Evolutionary conservation across 306 rosid genomes (phyloP).

Genomic region (Quercus berberidifolia): DNA sequence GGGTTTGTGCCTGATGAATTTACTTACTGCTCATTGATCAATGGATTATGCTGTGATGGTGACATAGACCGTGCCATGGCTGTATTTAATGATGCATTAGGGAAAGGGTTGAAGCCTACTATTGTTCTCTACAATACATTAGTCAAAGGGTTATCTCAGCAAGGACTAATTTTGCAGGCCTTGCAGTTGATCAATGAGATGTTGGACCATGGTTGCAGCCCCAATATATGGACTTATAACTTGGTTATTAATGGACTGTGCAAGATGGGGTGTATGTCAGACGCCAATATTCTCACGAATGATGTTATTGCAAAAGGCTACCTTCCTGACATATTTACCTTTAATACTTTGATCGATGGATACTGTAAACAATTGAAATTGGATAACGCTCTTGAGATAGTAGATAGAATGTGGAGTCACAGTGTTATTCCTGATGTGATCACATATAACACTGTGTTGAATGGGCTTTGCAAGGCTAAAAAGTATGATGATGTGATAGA

Average conservation of each 20-base stretch:
- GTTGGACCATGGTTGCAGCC: slow-evolving; percentile 63
- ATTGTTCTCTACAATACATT: slow-evolving; percentile 70
- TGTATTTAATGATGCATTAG: slow-evolving; percentile 57
- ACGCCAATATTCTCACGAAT: slow-evolving; percentile 60
- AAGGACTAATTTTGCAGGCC: slow-evolving; percentile 79
- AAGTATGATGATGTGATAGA: slow-evolving; percentile 60
- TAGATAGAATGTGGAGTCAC: slow-evolving; percentile 67
- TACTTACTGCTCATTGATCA: slow-evolving; percentile 76
- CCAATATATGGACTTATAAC: slow-evolving; percentile 78
- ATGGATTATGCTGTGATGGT: slow-evolving; percentile 64
- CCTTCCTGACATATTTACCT: slow-evolving; percentile 80
- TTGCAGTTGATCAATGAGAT: slow-evolving; percentile 77
- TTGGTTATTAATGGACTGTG: slow-evolving; percentile 78
- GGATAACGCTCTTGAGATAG: slow-evolving; percentile 55
- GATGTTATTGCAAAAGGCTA: slow-evolving; percentile 75
- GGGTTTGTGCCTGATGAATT: slow-evolving; percentile 83
- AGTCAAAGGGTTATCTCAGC: slow-evolving; percentile 73
- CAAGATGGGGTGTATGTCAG: slow-evolving; percentile 81
- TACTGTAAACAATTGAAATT: slow-evolving; percentile 68
- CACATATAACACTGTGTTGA: slow-evolving; percentile 72
- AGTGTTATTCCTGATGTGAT: slow-evolving; percentile 90
- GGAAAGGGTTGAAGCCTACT: slow-evolving; percentile 63
- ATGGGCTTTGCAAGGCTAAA: slow-evolving; percentile 86
- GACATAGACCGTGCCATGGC: slow-evolving; percentile 65
- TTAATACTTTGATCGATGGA: slow-evolving; percentile 84